These are phyloP conservation scores for Neurospora sp. DNA, from an alignment of 495 filamentous ascomycete species.

Conservation along the genomic window DNA sequence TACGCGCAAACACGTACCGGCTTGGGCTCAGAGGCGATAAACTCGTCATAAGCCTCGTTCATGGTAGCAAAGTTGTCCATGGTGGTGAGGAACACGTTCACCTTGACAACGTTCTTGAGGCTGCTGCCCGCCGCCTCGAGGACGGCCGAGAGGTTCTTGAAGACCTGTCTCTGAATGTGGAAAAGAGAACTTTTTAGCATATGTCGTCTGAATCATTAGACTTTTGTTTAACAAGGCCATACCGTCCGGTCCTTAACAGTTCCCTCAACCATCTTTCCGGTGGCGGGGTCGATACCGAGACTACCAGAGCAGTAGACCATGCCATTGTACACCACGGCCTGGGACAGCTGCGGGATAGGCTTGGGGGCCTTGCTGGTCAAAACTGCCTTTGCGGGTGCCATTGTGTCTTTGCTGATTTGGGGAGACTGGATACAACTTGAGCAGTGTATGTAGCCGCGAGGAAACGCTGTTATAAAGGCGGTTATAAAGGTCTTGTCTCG, in stretches of 20 bases:
- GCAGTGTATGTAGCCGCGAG: not conserved
- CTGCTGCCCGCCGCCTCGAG: constrained; percentile 50
- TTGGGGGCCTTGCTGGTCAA: constrained; percentile 41
- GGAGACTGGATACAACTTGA: not conserved
- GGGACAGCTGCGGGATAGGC: constrained; percentile 45
- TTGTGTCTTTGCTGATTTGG: not conserved
- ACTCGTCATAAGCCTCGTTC: constrained; percentile 49
- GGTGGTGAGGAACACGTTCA: constrained; percentile 54
- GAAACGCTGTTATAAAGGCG: not conserved
- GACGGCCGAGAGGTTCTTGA: constrained; percentile 51
- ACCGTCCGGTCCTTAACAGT: constrained; percentile 47
- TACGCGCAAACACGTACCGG: constrained; percentile 24
- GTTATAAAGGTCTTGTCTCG: not conserved
- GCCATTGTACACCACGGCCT: constrained; percentile 46
- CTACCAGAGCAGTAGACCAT: constrained; percentile 49
- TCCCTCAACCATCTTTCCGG: constrained; percentile 39
- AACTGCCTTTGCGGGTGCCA: constrained; percentile 24
- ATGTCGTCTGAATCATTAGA: not conserved
- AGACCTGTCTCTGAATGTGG: constrained; percentile 29
- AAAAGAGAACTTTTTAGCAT: not conserved
- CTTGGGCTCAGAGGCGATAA: constrained; percentile 46
- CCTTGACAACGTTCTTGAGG: constrained; percentile 52
- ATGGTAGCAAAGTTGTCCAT: constrained; percentile 59
- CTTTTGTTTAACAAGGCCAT: not conserved
- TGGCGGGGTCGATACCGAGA: constrained; percentile 41